Percentiles rank a stretch among this genome's conserved stretches.
These are phyloP conservation scores for Blastocystis sp. DNA, from an alignment of 352 stramenopile species.

Conservation along the genomic window DNA sequence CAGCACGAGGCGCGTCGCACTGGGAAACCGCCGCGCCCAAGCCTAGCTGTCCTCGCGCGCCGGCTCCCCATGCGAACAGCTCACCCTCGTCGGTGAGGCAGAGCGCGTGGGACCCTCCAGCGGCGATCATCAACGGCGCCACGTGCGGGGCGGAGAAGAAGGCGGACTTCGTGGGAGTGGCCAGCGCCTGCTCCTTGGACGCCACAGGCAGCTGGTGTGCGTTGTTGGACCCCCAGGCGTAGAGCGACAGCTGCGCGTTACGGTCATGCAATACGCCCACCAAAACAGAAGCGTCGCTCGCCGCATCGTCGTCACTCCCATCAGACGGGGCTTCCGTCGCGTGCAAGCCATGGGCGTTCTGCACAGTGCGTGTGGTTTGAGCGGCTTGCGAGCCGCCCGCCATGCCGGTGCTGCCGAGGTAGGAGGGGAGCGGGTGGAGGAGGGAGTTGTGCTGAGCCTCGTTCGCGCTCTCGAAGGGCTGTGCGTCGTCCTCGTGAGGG, in stretches of 20 bases:
- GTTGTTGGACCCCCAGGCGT: conserved; percentile 40
- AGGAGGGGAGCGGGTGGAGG: conserved; percentile 11
- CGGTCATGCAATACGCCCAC: neutral
- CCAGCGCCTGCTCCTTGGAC: neutral
- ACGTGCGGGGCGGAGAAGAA: neutral
- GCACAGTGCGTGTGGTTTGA: no score
- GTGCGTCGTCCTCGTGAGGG: neutral
- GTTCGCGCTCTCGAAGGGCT: neutral
- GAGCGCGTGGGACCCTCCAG: conserved; percentile 13
- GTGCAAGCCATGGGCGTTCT: no score
- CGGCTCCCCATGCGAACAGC: conserved; percentile 69
- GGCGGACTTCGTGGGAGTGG: conserved; percentile 1
- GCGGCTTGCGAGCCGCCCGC: no score
- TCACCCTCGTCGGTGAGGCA: conserved; percentile 27
- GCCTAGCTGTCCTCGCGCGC: conserved; percentile 13
- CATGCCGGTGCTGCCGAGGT: neutral
- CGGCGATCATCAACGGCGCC: neutral
- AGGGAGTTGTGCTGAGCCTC: conserved; percentile 12
- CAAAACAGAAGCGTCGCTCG: neutral
- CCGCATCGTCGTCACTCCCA: neutral
- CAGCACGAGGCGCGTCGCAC: conserved; percentile 71
- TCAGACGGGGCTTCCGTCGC: neutral
- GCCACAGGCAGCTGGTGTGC: conserved; percentile 9
- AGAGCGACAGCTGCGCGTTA: conserved; percentile 1
- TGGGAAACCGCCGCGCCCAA: neutral